Percentiles rank a stretch among this genome's conserved stretches.
These are phyloP conservation scores for Mortierella sp. DNA, from an alignment of 371 early-diverging fungal species.

Conservation along the genomic window DNA sequence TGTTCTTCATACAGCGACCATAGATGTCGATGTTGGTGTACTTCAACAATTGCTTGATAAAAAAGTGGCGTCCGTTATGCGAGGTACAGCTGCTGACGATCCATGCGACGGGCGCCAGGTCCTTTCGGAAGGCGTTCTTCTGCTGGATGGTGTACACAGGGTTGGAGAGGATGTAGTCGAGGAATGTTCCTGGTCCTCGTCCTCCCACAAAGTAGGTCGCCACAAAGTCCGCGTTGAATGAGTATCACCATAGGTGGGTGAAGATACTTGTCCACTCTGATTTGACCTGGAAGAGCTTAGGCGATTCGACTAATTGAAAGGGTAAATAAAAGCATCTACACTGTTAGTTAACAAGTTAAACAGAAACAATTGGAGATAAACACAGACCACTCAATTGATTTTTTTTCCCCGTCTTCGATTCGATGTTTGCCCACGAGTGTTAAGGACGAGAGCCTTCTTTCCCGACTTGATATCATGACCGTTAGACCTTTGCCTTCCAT, in stretches of 20 bases:
- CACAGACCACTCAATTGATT: not conserved
- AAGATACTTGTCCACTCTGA: conserved; percentile 1
- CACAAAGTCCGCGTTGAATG: conserved; percentile 20
- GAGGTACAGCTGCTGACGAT: conserved; percentile 41
- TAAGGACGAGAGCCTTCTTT: conserved; percentile 14
- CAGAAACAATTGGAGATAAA: not conserved
- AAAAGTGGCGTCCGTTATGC: conserved; percentile 27
- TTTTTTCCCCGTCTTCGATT: no score
- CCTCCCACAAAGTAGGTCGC: not conserved
- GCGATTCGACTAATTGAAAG: conserved; percentile 17
- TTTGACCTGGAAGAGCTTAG: not conserved
- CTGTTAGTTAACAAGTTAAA: not conserved
- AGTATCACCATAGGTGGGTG: conserved; percentile 14
- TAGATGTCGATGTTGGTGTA: conserved; percentile 48
- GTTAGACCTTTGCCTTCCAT: no score
- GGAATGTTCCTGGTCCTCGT: not conserved
- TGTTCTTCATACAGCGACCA: conserved; percentile 39
- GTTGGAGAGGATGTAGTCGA: not conserved
- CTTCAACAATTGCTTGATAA: conserved; percentile 40
- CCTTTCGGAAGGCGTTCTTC: conserved; percentile 16
- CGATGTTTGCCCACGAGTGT: conserved; percentile 7
- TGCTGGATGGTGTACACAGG: conserved; percentile 3
- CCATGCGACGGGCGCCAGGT: conserved; percentile 50
- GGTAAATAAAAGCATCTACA: not conserved
- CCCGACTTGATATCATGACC: conserved; percentile 4